Percentiles rank a stretch among this genome's conserved stretches.
phyloP scores from a whole-genome alignment of 1,139 yeast genomes.

The Sugiyamaella novakii region DNA sequence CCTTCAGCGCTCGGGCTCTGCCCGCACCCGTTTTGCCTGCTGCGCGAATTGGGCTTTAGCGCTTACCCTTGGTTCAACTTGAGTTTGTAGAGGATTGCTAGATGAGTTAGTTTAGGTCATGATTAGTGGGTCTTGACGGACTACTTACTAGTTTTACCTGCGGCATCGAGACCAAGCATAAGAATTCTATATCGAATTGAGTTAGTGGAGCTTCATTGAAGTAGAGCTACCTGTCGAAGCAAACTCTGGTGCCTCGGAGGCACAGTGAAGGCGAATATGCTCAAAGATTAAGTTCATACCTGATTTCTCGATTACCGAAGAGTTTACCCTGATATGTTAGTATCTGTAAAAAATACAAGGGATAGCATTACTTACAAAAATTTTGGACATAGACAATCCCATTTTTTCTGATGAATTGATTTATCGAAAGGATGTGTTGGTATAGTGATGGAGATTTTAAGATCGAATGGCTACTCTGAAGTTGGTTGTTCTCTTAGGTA shows the following conservation, averaged over 20 bases:
- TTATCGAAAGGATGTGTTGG: too few species aligned
- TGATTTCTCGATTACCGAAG: constrained; percentile 49
- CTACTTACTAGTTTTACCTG: constrained; percentile 76
- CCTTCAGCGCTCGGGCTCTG: too few species aligned
- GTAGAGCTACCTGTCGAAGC: too few species aligned
- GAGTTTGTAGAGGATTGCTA: constrained; percentile 65
- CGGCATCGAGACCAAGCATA: constrained; percentile 91
- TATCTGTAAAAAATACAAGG: not conserved
- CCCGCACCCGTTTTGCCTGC: too few species aligned
- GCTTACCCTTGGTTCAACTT: constrained; percentile 64
- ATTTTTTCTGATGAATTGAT: constrained; percentile 33
- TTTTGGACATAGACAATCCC: constrained; percentile 54
- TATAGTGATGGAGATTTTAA: too few species aligned
- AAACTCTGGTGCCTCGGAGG: too few species aligned
- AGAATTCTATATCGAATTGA: constrained; percentile 53
- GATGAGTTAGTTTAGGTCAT: not conserved
- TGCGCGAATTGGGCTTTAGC: too few species aligned
- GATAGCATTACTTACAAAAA: constrained; percentile 40
- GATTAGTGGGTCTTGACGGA: not conserved
- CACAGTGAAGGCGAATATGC: not conserved
- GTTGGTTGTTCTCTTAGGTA: too few species aligned
- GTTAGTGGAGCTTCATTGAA: too few species aligned
- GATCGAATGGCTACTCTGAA: too few species aligned
- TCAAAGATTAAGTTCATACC: constrained; percentile 26
- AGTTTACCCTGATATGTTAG: constrained; percentile 44